Base-by-base conservation (phyloP, 2,329 filamentous ascomycete species). In the Truncatella angustata region DNA sequence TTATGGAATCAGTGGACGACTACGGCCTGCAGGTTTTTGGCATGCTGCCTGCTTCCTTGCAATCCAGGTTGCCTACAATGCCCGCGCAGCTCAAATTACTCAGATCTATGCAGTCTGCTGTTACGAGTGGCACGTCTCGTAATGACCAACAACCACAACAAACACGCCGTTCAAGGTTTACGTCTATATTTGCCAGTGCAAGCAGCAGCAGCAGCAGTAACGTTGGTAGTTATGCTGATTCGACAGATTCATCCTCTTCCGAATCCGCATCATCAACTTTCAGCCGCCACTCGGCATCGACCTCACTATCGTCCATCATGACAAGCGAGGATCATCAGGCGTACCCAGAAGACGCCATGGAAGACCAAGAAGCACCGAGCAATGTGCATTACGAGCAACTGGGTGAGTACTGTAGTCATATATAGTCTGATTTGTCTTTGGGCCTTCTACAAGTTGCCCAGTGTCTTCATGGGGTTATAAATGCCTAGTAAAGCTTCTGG, bases 1-100 rank as follows among this genome's bases (percentile, higher is more conserved):
- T 24, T 20, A 30, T 49, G 45, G 45, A 49, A 20, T 49, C 45
- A 37, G 30, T 18, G 20, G 20, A 49, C 32, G 45, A 49, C 23
- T 4, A 24, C 45, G 23, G 20, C 30, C 34, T 6, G 24, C 46
- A 46, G 23, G 9, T 42, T n/a, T 36, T 51, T 32, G 39, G 23
- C 20, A 48, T 49, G 45, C 51, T 42, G 35, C 46, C 51, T 16
- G 14, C 23, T 21, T 49, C 34, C 23, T 11, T 44, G 3, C 36
- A 24, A 30, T 34, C 45, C 18, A 48, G 24, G 16, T 26, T 49
- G 26, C 21, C 43, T n/a, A 18, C 12, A 16, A 7, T 46, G 24
- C 26, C 18, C 12, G 18, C 24, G 6, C 36, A 16, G n/a, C 21
- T 50, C n/a, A 21, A 20, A 30, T 40, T 36, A 11, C 24, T 51